Percentiles rank a stretch among this genome's conserved stretches.
phyloP scores from a whole-genome alignment of 148 eudicot species.

The Salicornia ramosissima region DNA sequence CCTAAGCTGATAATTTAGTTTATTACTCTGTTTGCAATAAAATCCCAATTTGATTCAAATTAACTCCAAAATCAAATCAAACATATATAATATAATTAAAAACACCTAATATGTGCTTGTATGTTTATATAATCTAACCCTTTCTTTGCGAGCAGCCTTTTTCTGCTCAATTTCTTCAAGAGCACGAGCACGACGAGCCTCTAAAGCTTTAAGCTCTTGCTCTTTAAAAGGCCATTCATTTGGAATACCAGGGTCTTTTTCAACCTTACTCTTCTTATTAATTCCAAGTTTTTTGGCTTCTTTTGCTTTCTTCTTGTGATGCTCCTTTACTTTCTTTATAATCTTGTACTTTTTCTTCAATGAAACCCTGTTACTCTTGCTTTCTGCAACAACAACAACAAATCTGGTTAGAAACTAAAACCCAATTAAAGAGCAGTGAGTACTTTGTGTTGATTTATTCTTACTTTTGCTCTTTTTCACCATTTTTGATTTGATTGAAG shows the following conservation, averaged over 20 bases:
- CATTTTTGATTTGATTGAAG: constrained; percentile 33
- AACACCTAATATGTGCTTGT: too few species aligned
- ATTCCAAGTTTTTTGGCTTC: constrained; percentile 84
- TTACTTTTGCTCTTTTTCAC: constrained; percentile 80
- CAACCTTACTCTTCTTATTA: constrained; percentile 52
- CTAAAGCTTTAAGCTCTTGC: constrained; percentile 88
- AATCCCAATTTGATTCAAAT: too few species aligned
- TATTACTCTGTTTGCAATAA: too few species aligned
- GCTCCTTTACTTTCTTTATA: constrained; percentile 77
- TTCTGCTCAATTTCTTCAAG: constrained; percentile 72
- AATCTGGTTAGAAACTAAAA: neutral
- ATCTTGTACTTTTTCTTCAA: constrained; percentile 81
- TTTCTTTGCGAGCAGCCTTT: constrained; percentile 94
- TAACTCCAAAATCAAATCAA: neutral
- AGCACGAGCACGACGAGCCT: constrained; percentile 61
- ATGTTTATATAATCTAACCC: too few species aligned
- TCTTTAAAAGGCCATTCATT: constrained; percentile 99
- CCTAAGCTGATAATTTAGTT: too few species aligned
- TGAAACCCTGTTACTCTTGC: constrained; percentile 79
- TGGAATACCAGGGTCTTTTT: constrained; percentile 96
- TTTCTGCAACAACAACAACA: constrained; percentile 43
- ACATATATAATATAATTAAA: too few species aligned
- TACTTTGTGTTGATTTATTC: neutral
- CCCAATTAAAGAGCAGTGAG: neutral
- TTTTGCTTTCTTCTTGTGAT: constrained; percentile 87